Evolutionary conservation across 179 eudicot species (phyloP).

Genomic region (Silene coronaria): DNA sequence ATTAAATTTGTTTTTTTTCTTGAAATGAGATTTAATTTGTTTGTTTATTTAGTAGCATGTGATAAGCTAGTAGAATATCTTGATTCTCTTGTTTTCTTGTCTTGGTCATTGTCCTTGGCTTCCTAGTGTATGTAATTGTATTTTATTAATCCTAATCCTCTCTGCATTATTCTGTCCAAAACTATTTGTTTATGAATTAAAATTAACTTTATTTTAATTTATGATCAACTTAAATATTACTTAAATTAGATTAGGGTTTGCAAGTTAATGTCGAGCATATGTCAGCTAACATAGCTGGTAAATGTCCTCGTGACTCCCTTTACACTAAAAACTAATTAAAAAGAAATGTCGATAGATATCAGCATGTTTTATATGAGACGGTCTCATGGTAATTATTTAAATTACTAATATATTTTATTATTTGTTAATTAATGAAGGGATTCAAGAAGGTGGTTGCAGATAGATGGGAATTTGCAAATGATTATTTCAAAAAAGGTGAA

Average conservation of each 20-base stretch:
- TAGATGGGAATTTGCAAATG: slow-evolving; percentile 53
- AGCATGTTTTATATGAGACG: too few relatives aligned
- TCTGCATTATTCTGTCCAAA: background rate
- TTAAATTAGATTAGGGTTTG: background rate
- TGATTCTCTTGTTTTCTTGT: slow-evolving; percentile 30
- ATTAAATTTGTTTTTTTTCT: slow-evolving; percentile 6
- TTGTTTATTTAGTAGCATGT: slow-evolving; percentile 26
- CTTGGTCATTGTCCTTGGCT: slow-evolving; percentile 25
- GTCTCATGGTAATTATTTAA: too few relatives aligned
- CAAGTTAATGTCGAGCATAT: too few relatives aligned
- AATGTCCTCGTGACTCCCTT: too few relatives aligned
- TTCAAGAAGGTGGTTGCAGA: slow-evolving; percentile 51
- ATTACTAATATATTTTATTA: background rate
- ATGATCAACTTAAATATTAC: background rate
- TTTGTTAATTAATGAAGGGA: slow-evolving; percentile 24
- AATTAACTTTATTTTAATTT: background rate
- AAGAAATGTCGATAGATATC: too few relatives aligned
- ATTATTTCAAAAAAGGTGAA: slow-evolving; percentile 44
- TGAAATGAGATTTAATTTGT: background rate
- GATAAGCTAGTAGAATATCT: slow-evolving; percentile 30
- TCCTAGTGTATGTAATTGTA: slow-evolving; percentile 14
- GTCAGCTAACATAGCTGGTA: too few relatives aligned
- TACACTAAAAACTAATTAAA: too few relatives aligned
- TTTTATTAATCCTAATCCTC: slow-evolving; percentile 10
- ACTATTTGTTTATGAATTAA: background rate